Evolutionary conservation across 768 basidiomycete genomes (phyloP).

Genomic region (Candolleomyces efflorescens): DNA sequence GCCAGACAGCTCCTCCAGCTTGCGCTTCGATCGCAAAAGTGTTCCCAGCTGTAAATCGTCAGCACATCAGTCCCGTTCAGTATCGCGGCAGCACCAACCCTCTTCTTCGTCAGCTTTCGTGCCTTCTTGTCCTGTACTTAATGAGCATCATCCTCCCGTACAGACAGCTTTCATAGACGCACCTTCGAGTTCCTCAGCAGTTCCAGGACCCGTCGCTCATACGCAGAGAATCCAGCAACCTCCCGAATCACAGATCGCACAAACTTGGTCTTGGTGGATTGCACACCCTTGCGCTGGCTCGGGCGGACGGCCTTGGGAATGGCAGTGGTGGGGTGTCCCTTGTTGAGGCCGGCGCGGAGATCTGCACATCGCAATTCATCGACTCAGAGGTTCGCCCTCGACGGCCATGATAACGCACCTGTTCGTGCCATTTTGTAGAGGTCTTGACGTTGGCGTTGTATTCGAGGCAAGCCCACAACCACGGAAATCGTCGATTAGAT

Average conservation of each 20-base stretch:
- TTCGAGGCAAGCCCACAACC: conserved; percentile 9
- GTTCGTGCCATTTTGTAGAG: conserved; percentile 66
- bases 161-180: conserved; percentile 21
- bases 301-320: conserved; percentile 74
- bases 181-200: conserved; percentile 97
- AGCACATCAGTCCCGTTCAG: conserved; percentile 3
- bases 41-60: conserved; percentile 74
- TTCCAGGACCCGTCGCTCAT: conserved; percentile 98
- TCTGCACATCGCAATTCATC: conserved; percentile 41
- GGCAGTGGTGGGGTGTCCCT: conserved; percentile 84
- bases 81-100: conserved; percentile 52
- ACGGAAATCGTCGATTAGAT: conserved; percentile 17
- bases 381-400: conserved; percentile 11
- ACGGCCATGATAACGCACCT: conserved; percentile 46
- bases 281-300: conserved; percentile 88
- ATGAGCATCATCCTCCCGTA: neutral
- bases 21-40: conserved; percentile 97
- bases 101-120: conserved; percentile 98
- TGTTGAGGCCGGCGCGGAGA: conserved; percentile 80
- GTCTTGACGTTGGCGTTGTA: conserved; percentile 44
- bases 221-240: conserved; percentile 96
- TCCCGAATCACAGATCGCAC: conserved; percentile 93
- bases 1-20: conserved; percentile 90
- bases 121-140: conserved; percentile 91
- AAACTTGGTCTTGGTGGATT: conserved; percentile 88